Evolutionary conservation across 257 asterid genomes (phyloP).

Genomic region (Gentiana straminea): DNA sequence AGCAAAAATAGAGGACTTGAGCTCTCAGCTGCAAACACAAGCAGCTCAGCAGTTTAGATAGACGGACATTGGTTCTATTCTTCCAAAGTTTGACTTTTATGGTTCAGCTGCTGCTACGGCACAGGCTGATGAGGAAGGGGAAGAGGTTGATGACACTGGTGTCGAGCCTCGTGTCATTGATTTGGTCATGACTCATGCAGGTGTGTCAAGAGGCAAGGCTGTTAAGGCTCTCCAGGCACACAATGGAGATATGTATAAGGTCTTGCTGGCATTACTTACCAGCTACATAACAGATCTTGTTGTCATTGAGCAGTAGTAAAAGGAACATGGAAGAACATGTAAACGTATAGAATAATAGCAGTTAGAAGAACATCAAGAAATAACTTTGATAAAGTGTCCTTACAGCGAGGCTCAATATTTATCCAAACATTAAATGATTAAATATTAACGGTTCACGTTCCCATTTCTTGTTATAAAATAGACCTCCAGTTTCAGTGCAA

Average conservation of each 20-base stretch:
- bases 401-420: no score
- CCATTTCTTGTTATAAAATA: no score
- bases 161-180: constrained; percentile 74
- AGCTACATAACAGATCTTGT: no score
- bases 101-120: constrained; percentile 19
- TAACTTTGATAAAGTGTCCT: no score
- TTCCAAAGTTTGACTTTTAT: constrained; percentile 45
- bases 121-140: constrained; percentile 57
- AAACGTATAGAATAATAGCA: no score
- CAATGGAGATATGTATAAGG: constrained; percentile 78
- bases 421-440: no score
- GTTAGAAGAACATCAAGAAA: no score
- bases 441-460: no score
- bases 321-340: no score
- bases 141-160: constrained; percentile 62
- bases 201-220: constrained; percentile 66
- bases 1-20: constrained; percentile 86
- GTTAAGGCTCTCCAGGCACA: constrained; percentile 74
- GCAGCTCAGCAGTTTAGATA: constrained; percentile 87
- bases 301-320: no score
- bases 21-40: constrained; percentile 92
- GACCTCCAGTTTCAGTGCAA: constrained; percentile 82
- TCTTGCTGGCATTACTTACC: no score
- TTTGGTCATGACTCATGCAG: constrained; percentile 89
- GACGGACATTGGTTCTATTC: constrained; percentile 65